Percentiles rank a stretch among this genome's conserved stretches.
Evolutionary conservation across 2,329 filamentous ascomycete genomes (phyloP).

Genomic region (Emmonsiellopsis sp.): DNA sequence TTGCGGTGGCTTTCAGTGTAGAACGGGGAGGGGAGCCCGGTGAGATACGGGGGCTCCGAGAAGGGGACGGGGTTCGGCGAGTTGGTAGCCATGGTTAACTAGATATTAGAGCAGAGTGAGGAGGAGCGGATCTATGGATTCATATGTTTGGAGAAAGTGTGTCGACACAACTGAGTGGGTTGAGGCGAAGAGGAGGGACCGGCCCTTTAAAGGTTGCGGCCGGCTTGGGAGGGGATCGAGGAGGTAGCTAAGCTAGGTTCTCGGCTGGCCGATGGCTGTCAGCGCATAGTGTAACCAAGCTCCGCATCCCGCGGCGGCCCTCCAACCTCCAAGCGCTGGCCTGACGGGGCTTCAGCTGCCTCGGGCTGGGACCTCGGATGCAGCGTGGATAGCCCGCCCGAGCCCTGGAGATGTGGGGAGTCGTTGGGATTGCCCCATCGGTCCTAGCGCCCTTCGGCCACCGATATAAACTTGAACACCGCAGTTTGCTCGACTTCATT

Average conservation of each 20-base stretch:
- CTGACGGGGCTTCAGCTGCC: not conserved
- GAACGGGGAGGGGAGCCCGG: constrained; percentile 61
- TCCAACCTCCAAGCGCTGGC: no score
- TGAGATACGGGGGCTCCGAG: constrained; percentile 63
- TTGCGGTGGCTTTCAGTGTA: constrained; percentile 55
- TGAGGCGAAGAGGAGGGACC: no score
- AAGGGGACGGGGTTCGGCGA: constrained; percentile 48
- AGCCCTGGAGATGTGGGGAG: not conserved
- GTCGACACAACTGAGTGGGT: no score
- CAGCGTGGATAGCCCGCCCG: not conserved
- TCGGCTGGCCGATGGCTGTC: no score
- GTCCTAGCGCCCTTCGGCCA: not conserved
- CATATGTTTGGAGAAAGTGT: no score
- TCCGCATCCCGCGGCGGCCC: no score
- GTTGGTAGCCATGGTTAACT: constrained; percentile 19
- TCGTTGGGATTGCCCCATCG: not conserved
- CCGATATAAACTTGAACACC: no score
- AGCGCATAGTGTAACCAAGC: no score
- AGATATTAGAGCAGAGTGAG: constrained; percentile 8
- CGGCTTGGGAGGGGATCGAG: no score
- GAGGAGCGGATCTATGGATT: not conserved
- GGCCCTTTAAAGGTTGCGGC: no score
- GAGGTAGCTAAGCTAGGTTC: no score
- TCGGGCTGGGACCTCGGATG: not conserved
- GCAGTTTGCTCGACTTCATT: no score